Percentiles rank a stretch among this genome's conserved stretches.
Conservation (phyloP, 352 stramenopile genomes). For the Phytophthora sp. region DNA sequence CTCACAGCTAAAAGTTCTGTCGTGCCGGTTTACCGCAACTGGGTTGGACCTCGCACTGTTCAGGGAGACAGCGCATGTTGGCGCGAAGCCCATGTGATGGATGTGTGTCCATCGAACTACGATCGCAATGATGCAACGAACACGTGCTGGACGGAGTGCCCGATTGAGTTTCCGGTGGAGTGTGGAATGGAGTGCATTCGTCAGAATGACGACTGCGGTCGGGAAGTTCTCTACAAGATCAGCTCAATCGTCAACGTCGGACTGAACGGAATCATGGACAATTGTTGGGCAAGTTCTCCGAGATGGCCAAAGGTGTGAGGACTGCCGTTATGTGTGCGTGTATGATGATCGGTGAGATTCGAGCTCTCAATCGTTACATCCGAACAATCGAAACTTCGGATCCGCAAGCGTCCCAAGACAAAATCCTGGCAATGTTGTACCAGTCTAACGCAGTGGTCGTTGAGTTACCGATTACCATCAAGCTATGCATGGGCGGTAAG, state of each 20-base stretch:
- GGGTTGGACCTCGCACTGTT: conserved; percentile 32
- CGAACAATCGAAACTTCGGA: conserved; percentile 26
- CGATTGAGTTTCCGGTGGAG: conserved; percentile 34
- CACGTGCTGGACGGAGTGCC: conserved; percentile 62
- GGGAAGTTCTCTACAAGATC: conserved; percentile 44
- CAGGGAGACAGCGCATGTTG: conserved; percentile 18
- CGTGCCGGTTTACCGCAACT: conserved; percentile 28
- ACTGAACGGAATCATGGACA: conserved; percentile 43
- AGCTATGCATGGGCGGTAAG: conserved; percentile 41
- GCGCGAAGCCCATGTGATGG: conserved; percentile 36
- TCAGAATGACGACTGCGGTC: conserved; percentile 40
- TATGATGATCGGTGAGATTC: conserved; percentile 28
- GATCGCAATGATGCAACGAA: conserved; percentile 39
- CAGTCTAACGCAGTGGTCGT: conserved; percentile 42
- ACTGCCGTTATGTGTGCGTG: conserved; percentile 34
- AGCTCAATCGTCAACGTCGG: conserved; percentile 33
- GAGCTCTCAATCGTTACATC: conserved; percentile 34
- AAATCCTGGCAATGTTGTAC: conserved; percentile 40
- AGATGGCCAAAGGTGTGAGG: conserved; percentile 42
- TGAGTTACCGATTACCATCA: conserved; percentile 50
- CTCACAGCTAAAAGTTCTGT: conserved; percentile 26
- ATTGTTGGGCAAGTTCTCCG: conserved; percentile 44
- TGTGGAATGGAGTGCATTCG: conserved; percentile 44
- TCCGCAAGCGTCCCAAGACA: conserved; percentile 33
- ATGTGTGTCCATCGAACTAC: conserved; percentile 40